Evolutionary conservation across 225 moss, liverwort and hornwort genomes (phyloP).

Genomic region (Neckera pumila): DNA sequence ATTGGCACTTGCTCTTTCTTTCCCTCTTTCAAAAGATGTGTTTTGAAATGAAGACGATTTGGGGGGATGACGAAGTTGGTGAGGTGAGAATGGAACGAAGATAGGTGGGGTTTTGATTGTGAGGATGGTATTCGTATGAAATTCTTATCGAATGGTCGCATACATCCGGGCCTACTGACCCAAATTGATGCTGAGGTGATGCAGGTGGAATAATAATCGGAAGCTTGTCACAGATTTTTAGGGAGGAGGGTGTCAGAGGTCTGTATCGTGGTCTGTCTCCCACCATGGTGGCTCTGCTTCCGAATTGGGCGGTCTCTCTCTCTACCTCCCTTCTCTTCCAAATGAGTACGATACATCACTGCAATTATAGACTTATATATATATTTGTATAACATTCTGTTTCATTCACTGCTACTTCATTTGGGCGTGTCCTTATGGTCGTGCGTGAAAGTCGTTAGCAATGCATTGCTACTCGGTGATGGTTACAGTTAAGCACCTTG

Average conservation of each 20-base stretch:
- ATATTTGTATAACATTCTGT: neutral
- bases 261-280: conserved; percentile 97
- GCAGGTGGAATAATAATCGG: conserved; percentile 93
- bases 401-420: neutral
- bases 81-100: neutral
- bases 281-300: conserved; percentile 96
- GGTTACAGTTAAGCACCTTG: neutral
- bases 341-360: conserved; percentile 34
- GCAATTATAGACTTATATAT: neutral
- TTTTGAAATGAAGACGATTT: neutral
- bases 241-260: conserved; percentile 86
- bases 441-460: neutral
- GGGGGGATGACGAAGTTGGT: neutral
- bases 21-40: neutral
- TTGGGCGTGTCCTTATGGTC: neutral
- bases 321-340: conserved; percentile 12
- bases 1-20: neutral
- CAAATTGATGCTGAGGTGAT: neutral
- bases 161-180: neutral
- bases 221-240: conserved; percentile 82
- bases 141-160: neutral
- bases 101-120: neutral
- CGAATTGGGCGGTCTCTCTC: conserved; percentile 88
- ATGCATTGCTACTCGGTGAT: neutral
- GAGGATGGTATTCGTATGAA: neutral